Evolutionary conservation across 225 moss, liverwort and hornwort genomes (phyloP).

Genomic region (Thuidium tamariscinum): DNA sequence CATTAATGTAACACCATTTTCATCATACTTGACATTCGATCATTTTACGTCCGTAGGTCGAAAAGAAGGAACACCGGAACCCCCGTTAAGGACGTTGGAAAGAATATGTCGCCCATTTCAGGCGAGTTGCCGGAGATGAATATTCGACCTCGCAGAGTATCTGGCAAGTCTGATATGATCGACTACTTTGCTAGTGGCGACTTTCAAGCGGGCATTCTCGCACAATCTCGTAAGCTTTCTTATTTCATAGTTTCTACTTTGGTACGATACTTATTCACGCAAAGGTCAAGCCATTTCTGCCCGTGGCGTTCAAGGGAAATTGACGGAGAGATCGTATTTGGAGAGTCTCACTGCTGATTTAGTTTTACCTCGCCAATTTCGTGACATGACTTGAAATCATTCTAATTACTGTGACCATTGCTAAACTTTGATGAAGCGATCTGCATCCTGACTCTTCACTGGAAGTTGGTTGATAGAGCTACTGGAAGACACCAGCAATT

Average conservation of each 20-base stretch:
- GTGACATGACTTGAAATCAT: background rate
- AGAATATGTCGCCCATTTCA: conserved; percentile 25
- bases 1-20: background rate
- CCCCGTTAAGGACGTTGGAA: background rate
- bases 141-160: conserved; percentile 13
- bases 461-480: conserved; percentile 17
- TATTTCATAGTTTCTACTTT: background rate
- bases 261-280: background rate
- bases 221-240: conserved; percentile 41
- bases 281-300: background rate
- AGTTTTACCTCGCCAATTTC: background rate
- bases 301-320: background rate
- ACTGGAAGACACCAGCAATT: conserved; percentile 35
- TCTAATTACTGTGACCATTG: background rate
- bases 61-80: conserved; percentile 14
- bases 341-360: background rate
- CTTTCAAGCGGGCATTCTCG: conserved; percentile 45
- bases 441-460: background rate
- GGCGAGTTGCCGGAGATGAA: conserved; percentile 40
- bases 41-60: conserved; percentile 1
- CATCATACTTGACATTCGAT: background rate
- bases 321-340: background rate
- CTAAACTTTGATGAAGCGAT: background rate
- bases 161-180: conserved; percentile 29
- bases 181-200: conserved; percentile 43